Conservation (phyloP, 495 filamentous ascomycete genomes). For the Penicillium coffeae region DNA sequence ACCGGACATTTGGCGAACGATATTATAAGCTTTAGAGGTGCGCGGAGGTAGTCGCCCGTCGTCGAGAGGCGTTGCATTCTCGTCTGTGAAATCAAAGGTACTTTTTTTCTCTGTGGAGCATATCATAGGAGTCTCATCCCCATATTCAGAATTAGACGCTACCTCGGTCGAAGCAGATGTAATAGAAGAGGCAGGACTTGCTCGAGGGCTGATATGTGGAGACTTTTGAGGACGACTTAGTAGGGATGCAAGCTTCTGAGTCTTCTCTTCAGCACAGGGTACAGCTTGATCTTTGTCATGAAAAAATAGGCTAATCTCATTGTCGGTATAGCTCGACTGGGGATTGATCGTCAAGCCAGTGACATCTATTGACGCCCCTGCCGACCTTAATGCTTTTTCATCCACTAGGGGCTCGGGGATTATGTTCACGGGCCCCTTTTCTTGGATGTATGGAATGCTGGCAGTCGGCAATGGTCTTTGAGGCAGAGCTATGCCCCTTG, state of each 20-base stretch:
- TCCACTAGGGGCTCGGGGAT: slow-evolving; percentile 27
- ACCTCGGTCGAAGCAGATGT: slow-evolving; percentile 30
- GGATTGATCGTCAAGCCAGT: slow-evolving; percentile 29
- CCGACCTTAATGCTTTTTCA: slow-evolving; percentile 14
- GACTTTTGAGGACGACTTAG: slow-evolving; percentile 32
- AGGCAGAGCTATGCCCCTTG: slow-evolving; percentile 30
- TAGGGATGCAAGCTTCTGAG: slow-evolving; percentile 34
- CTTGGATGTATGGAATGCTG: slow-evolving; percentile 39
- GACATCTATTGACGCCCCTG: slow-evolving; percentile 30
- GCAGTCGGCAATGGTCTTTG: slow-evolving; percentile 37
- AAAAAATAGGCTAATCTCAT: slow-evolving; percentile 29
- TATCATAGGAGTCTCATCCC: slow-evolving; percentile 40
- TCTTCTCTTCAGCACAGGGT: slow-evolving; percentile 32
- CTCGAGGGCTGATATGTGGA: slow-evolving; percentile 25
- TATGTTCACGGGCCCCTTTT: slow-evolving; percentile 23
- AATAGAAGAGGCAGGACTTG: slow-evolving; percentile 29
- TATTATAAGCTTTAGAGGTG: slow-evolving; percentile 31
- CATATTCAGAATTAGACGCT: slow-evolving; percentile 27
- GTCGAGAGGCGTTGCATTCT: slow-evolving; percentile 33
- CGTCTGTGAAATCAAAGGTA: slow-evolving; percentile 26
- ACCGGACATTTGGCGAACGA: slow-evolving; percentile 40
- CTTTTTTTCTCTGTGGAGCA: slow-evolving; percentile 35
- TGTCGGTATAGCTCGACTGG: slow-evolving; percentile 23
- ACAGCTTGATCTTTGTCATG: slow-evolving; percentile 38
- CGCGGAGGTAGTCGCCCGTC: slow-evolving; percentile 27